Conservation (phyloP, 805 yeast species). For the Pichia phayaonensis region DNA sequence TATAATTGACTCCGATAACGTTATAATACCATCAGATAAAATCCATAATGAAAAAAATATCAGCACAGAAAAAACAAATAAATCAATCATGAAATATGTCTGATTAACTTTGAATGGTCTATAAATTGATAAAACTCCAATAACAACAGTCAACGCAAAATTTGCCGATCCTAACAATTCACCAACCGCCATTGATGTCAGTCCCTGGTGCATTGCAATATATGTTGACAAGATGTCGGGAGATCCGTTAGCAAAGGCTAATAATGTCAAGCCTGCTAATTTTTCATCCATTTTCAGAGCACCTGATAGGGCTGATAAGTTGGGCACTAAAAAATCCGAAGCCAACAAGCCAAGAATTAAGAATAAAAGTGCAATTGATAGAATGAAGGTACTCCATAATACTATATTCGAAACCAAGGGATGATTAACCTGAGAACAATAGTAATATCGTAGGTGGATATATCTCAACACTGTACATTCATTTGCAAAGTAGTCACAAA, state of each 20-base stretch:
- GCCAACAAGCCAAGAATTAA: conserved; percentile 70
- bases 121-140: conserved; percentile 30
- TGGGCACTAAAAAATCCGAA: conserved; percentile 76
- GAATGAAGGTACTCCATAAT: conserved; percentile 7
- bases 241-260: conserved; percentile 89
- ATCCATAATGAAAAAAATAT: conserved; percentile 43
- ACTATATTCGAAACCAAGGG: conserved; percentile 8
- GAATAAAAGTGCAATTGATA: conserved; percentile 37
- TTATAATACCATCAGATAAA: conserved; percentile 47
- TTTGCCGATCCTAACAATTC: conserved; percentile 48
- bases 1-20: conserved; percentile 45
- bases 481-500: conserved; percentile 17
- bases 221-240: conserved; percentile 85
- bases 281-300: conserved; percentile 61
- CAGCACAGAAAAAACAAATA: conserved; percentile 46
- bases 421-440: conserved; percentile 14
- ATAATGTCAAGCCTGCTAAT: conserved; percentile 74
- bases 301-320: conserved; percentile 57
- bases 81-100: conserved; percentile 51
- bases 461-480: conserved; percentile 17
- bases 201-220: conserved; percentile 65
- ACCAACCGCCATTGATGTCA: conserved; percentile 43
- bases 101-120: conserved; percentile 44
- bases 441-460: conserved; percentile 20
- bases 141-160: conserved; percentile 44